These are phyloP conservation scores for Arabidopsis suecica DNA, from an alignment of 345 rosid genomes.

Conservation along the genomic window DNA sequence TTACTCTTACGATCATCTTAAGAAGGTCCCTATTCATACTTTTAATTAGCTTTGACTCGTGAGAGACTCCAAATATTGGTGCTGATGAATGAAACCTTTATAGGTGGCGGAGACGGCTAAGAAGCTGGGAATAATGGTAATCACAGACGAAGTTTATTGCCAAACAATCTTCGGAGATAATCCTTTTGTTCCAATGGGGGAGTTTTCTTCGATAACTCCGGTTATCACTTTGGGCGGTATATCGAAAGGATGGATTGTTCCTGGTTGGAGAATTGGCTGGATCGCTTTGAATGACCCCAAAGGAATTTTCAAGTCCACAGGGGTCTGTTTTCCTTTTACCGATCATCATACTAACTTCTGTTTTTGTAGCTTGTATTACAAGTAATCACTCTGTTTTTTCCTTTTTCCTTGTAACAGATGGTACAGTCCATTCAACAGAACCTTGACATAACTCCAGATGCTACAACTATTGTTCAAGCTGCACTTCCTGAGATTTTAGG, in stretches of 20 bases:
- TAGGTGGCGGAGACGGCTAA: conserved; percentile 66
- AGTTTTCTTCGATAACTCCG: conserved; percentile 61
- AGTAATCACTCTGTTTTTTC: conserved; percentile 25
- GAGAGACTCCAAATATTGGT: not conserved
- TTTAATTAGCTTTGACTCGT: not conserved
- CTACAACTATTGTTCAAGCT: conserved; percentile 64
- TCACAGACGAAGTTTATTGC: conserved; percentile 72
- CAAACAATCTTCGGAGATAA: conserved; percentile 61
- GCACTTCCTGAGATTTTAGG: conserved; percentile 57
- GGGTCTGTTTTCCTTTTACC: conserved; percentile 44
- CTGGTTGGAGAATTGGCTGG: conserved; percentile 91
- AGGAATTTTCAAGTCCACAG: conserved; percentile 53
- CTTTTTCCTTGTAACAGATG: conserved; percentile 42
- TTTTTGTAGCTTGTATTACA: conserved; percentile 17
- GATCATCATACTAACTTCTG: not conserved
- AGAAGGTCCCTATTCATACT: conserved; percentile 44
- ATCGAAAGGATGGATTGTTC: conserved; percentile 81
- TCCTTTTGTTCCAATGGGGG: conserved; percentile 72
- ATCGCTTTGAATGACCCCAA: conserved; percentile 61
- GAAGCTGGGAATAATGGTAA: conserved; percentile 70
- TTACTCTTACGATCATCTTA: conserved; percentile 60
- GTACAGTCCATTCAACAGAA: conserved; percentile 47
- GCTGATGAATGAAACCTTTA: not conserved
- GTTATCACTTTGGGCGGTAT: conserved; percentile 69
- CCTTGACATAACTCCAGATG: conserved; percentile 49